Percentiles rank a stretch among this genome's conserved stretches.
Evolutionary conservation across 768 basidiomycete species (phyloP).

Genomic region (Boletus sp.): DNA sequence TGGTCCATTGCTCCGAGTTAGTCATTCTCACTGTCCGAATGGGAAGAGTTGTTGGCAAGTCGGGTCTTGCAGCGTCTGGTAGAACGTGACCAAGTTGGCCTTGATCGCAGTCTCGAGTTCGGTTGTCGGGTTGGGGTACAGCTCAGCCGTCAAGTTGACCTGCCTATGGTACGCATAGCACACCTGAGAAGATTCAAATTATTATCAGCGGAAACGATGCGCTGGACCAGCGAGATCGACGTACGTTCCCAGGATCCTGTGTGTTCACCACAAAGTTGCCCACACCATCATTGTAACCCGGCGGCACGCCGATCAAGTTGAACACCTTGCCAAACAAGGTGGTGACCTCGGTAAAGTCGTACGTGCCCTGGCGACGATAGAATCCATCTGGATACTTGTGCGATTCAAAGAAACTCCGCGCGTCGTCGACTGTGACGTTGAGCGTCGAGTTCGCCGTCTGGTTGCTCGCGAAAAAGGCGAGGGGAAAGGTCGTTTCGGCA

Average conservation of each 20-base stretch:
- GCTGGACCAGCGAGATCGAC: background rate
- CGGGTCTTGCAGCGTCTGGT: constrained; percentile 7
- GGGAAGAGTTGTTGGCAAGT: constrained; percentile 18
- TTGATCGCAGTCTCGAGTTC: constrained; percentile 22
- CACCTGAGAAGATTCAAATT: background rate
- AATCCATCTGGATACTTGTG: constrained; percentile 21
- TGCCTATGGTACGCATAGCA: constrained; percentile 21
- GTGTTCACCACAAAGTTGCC: constrained; percentile 14
- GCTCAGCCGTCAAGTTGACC: constrained; percentile 12
- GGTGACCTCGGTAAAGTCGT: background rate
- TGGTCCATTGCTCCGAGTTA: background rate
- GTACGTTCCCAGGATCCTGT: constrained; percentile 9
- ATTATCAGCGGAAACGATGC: background rate
- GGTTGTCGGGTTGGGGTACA: constrained; percentile 22
- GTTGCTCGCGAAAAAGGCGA: constrained; percentile 25
- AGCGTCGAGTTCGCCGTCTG: constrained; percentile 20
- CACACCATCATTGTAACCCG: constrained; percentile 19
- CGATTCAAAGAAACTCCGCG: constrained; percentile 18
- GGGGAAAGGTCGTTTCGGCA: constrained; percentile 21
- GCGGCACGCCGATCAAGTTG: constrained; percentile 2
- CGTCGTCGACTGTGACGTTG: constrained; percentile 11
- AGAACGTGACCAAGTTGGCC: constrained; percentile 17
- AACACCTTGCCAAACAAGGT: background rate
- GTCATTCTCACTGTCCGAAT: constrained; percentile 5
- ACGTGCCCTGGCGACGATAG: constrained; percentile 18